These are phyloP conservation scores for Carex cristatella DNA, from an alignment of 176 grass and related monocot species.

Conservation along the genomic window DNA sequence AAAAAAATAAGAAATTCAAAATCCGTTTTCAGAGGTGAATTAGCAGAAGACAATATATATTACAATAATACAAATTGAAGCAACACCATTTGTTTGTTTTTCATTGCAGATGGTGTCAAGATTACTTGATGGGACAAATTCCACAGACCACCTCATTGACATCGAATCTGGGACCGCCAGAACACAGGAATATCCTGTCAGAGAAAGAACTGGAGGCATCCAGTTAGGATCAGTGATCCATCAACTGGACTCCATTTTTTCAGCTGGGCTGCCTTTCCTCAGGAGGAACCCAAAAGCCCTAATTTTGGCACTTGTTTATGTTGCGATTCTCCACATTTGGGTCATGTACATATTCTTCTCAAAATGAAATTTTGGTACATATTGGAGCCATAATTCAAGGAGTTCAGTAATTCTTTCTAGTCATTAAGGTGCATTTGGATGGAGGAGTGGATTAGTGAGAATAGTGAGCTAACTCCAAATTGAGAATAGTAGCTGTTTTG, in stretches of 20 bases:
- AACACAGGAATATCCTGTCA: constrained; percentile 35
- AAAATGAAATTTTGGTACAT: neutral
- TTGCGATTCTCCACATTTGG: constrained; percentile 74
- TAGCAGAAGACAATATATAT: neutral
- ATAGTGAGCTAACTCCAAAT: too few species aligned
- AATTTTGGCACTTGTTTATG: constrained; percentile 48
- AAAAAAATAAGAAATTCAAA: neutral
- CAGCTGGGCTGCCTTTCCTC: constrained; percentile 63
- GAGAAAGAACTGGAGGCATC: constrained; percentile 38
- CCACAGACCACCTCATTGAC: constrained; percentile 43
- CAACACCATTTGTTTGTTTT: neutral
- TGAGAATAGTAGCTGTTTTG: too few species aligned
- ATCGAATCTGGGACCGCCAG: constrained; percentile 47
- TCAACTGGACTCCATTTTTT: constrained; percentile 82
- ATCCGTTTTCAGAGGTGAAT: neutral
- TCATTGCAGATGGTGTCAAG: constrained; percentile 53
- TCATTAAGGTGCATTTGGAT: neutral
- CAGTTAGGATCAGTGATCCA: constrained; percentile 55
- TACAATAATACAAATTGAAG: neutral
- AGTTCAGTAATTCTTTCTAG: neutral
- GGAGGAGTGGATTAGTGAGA: too few species aligned
- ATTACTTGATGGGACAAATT: constrained; percentile 43
- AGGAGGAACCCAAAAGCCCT: constrained; percentile 58
- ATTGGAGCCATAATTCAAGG: neutral
- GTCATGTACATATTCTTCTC: constrained; percentile 73